These are phyloP conservation scores for Euphrasia arctica DNA, from an alignment of 305 asterid genomes.

Conservation along the genomic window DNA sequence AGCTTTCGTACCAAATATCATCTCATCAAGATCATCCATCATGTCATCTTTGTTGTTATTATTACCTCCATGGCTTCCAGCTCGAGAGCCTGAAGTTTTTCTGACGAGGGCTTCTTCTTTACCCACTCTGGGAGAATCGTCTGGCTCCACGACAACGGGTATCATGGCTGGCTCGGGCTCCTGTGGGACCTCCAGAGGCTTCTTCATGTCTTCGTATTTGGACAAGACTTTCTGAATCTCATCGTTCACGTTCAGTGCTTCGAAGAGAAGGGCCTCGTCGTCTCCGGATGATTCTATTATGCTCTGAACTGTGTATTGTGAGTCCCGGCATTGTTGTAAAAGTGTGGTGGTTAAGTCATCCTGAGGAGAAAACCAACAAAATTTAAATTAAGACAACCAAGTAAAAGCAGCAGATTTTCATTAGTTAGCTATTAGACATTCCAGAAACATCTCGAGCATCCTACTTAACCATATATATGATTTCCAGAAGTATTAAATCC, in stretches of 20 bases:
- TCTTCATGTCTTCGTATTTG: conserved; percentile 78
- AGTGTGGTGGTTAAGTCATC: conserved; percentile 85
- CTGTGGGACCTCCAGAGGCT: conserved; percentile 48
- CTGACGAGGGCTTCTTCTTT: conserved; percentile 65
- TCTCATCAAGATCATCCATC: conserved; percentile 99
- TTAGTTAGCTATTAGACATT: background rate
- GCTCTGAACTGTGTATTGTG: conserved; percentile 72
- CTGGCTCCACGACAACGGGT: conserved; percentile 86
- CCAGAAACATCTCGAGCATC: background rate
- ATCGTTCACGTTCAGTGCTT: conserved; percentile 88
- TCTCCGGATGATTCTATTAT: conserved; percentile 85
- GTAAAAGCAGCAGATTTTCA: background rate
- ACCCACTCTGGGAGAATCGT: conserved; percentile 63
- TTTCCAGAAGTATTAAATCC: background rate
- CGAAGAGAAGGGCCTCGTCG: conserved; percentile 87
- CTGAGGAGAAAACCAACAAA: conserved; percentile 35
- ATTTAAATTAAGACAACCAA: background rate
- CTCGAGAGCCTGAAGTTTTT: conserved; percentile 49
- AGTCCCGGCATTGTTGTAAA: conserved; percentile 76
- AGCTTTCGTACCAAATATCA: conserved; percentile 88
- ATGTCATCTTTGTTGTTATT: conserved; percentile 70
- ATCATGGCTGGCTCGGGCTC: conserved; percentile 93
- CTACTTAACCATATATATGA: background rate
- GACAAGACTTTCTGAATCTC: conserved; percentile 80
- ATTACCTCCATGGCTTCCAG: conserved; percentile 45